Percentiles rank a stretch among this genome's conserved stretches.
phyloP scores from a whole-genome alignment of 495 filamentous ascomycete species.

The Apodospora peruviana region DNA sequence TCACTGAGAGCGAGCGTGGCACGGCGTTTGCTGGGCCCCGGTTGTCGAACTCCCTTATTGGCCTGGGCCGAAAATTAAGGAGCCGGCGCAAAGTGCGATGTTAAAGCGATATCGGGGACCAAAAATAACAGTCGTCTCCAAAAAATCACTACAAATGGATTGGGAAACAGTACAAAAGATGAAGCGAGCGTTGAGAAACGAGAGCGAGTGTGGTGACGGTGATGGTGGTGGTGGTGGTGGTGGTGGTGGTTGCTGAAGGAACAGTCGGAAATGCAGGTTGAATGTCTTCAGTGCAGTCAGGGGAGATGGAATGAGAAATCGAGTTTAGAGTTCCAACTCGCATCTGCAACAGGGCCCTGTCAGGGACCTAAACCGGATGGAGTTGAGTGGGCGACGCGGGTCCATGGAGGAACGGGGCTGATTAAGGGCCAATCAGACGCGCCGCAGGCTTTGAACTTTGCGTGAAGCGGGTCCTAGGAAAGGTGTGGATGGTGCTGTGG shows the following conservation, averaged over 20 bases:
- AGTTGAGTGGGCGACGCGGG: conserved; percentile 8
- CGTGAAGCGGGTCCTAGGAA: too few relatives aligned
- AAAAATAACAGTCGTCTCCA: conserved; percentile 5
- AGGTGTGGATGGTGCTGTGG: neutral
- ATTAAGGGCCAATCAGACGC: conserved; percentile 12
- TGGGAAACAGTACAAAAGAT: neutral
- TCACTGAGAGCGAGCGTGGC: conserved; percentile 12
- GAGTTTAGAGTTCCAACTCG: conserved; percentile 9
- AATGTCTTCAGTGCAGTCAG: neutral
- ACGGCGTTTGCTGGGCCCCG: conserved; percentile 16
- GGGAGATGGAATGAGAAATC: conserved; percentile 14
- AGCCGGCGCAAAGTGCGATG: conserved; percentile 14
- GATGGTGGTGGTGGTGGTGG: too few relatives aligned
- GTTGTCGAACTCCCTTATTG: conserved; percentile 19
- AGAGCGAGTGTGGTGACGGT: conserved; percentile 21
- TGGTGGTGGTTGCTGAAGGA: conserved; percentile 19
- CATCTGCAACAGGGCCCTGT: conserved; percentile 3
- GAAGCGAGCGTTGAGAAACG: conserved; percentile 12
- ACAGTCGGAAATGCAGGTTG: conserved; percentile 11
- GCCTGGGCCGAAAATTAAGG: conserved; percentile 13
- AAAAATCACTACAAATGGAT: neutral
- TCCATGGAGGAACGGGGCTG: conserved; percentile 1
- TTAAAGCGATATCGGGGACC: neutral
- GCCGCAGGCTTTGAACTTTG: neutral
- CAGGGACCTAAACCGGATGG: conserved; percentile 7